Conservation (phyloP, 192 early-diverging fungal species). For the Helicostylum pulchrum region DNA sequence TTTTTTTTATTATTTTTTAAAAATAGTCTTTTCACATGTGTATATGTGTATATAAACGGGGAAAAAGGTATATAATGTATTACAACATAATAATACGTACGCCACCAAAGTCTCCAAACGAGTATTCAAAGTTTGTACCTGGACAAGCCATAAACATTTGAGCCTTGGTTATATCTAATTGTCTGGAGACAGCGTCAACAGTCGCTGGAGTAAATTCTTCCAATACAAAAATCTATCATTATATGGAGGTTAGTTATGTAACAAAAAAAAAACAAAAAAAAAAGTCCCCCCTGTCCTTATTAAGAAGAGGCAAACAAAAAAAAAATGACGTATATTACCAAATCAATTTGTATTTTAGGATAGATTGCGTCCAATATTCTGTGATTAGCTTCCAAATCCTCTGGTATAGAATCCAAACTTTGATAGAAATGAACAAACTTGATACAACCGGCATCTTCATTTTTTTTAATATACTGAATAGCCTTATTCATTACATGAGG, state of each 20-base stretch:
- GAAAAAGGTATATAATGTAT: background rate
- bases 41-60: background rate
- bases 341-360: conserved; percentile 48
- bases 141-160: conserved; percentile 47
- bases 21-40: too few relatives aligned
- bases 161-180: conserved; percentile 36
- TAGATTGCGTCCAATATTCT: conserved; percentile 52
- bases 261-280: too few relatives aligned
- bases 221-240: conserved; percentile 36
- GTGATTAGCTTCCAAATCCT: conserved; percentile 50
- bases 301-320: background rate
- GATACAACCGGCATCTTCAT: conserved; percentile 44
- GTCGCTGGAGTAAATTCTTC: conserved; percentile 40
- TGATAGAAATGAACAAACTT: conserved; percentile 54
- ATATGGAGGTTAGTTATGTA: too few relatives aligned
- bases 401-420: conserved; percentile 41
- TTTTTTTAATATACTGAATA: conserved; percentile 46
- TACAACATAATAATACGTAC: conserved; percentile 45
- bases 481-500: conserved; percentile 57
- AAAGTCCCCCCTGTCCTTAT: too few relatives aligned
- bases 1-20: background rate
- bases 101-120: conserved; percentile 42
- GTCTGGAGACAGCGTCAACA: conserved; percentile 39
- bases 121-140: conserved; percentile 29
- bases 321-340: conserved; percentile 15